Evolutionary conservation across 2,329 filamentous ascomycete species (phyloP).

Genomic region (Aspergillus sp.): DNA sequence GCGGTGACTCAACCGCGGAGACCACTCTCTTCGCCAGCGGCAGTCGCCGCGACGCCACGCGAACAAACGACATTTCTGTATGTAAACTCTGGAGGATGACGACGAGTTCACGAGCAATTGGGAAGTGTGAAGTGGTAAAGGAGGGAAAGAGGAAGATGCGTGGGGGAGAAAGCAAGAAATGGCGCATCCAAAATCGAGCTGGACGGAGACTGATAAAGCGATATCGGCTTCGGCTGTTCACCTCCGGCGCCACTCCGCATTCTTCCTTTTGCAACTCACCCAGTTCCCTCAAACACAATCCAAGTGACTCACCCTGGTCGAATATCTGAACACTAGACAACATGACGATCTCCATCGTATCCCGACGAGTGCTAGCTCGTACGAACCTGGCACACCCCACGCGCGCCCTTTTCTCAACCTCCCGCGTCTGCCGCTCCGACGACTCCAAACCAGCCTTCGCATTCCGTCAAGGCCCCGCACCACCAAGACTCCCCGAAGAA

Average conservation of each 20-base stretch:
- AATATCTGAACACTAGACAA: neutral
- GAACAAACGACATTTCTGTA: slow-evolving; percentile 31
- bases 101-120: slow-evolving; percentile 7
- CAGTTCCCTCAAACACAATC: neutral
- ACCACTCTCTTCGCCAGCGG: slow-evolving; percentile 31
- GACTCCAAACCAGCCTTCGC: slow-evolving; percentile 31
- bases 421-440: slow-evolving; percentile 17
- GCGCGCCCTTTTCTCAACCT: slow-evolving; percentile 28
- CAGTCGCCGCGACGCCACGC: slow-evolving; percentile 36
- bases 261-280: neutral
- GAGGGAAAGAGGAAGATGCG: neutral
- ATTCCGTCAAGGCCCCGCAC: slow-evolving; percentile 59
- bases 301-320: neutral
- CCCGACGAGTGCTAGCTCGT: slow-evolving; percentile 43
- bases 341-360: slow-evolving; percentile 21
- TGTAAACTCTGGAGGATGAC: neutral
- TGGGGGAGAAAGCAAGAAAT: neutral
- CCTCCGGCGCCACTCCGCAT: slow-evolving; percentile 19
- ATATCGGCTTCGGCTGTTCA: slow-evolving; percentile 9
- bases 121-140: neutral
- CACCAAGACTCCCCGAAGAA: slow-evolving; percentile 81
- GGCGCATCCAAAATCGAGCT: neutral
- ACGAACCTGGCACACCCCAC: slow-evolving; percentile 29
- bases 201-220: neutral
- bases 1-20: slow-evolving; percentile 32